These are phyloP conservation scores for Pseudozyma thailandica DNA, from an alignment of 1,284 basidiomycete genomes.

Conservation along the genomic window DNA sequence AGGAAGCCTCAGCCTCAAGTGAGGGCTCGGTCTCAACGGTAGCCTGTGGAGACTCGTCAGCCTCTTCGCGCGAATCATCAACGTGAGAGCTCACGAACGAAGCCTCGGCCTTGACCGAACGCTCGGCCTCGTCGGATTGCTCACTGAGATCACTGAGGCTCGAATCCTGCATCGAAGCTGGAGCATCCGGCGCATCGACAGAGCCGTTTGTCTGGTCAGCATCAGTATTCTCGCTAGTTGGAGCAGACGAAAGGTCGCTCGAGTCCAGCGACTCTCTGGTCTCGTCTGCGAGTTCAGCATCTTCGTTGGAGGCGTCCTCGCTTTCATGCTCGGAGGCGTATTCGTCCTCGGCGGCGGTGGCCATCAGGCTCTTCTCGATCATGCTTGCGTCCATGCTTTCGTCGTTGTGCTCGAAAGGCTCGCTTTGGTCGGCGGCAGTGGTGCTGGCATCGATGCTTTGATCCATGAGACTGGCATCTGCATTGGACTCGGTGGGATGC, in stretches of 20 bases:
- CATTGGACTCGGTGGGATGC: not conserved
- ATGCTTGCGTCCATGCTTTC: conserved; percentile 2
- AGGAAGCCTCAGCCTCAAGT: not conserved
- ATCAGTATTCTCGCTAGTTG: not conserved
- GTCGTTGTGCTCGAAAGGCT: not conserved
- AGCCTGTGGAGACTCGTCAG: conserved; percentile 14
- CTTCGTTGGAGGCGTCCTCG: not conserved
- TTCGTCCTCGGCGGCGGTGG: not conserved
- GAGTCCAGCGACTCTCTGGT: too few species aligned
- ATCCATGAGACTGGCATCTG: conserved; percentile 11
- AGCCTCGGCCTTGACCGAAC: not conserved
- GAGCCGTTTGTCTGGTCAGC: not conserved
- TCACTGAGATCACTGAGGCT: too few species aligned
- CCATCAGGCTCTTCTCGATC: not conserved
- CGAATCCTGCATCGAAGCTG: too few species aligned
- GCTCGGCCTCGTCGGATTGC: too few species aligned
- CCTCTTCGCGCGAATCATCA: not conserved
- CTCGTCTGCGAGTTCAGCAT: not conserved
- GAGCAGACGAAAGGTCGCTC: too few species aligned
- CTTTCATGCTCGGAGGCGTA: not conserved
- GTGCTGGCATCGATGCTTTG: conserved; percentile 3
- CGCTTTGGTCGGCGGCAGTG: conserved; percentile 1
- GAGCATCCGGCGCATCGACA: too few species aligned
- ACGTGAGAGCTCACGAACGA: not conserved
- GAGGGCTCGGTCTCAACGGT: too few species aligned